Evolutionary conservation across 352 stramenopile species (phyloP), one percentile per base, ranked within the genome.

Genomic region (Phytophthora sansomeana): DNA sequence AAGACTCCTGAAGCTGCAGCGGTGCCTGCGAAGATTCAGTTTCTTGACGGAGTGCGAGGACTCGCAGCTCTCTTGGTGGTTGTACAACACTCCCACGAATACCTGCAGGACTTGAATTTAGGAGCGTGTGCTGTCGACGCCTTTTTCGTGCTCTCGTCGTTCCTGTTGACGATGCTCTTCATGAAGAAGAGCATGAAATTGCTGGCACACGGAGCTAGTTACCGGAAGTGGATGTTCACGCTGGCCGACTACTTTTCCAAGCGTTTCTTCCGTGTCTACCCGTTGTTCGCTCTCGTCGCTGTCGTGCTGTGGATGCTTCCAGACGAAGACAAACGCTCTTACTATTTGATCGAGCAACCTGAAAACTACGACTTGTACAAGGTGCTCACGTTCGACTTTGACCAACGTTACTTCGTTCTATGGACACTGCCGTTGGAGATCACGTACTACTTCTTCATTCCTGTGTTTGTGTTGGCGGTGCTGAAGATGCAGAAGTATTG

Each of bases 211-310:
- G 41, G 57, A 13, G 63, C 72, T 2, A 74, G 39, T 6, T 42
- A 38, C 14, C 36, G 38, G 3, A 55, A 69, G 47, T 76, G 68
- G 63, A 7, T 9, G 3, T 63, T 76, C 46, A 76, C 57, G 10
- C 48, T 79, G 24, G n/a, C 29, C 11, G 75, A 86, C 55, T 70
- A 66, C 16, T 70, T 61, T 33, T 70, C 63, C 38, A 66, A 56
- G 36, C 36, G 55, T 6, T 81, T 88, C 54, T 75, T 85, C 19
- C 74, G 77, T 30, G 77, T 88, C 10, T 88, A 88, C 48, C 79
- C 75, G 56, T 50, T 88, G 4, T 88, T 88, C 38, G 54, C 60
- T 10, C 59, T 74, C 11, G 47, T 76, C 8, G 69, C 63, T 7
- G 49, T 58, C 26, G 51, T 75, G 8, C 35, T 83, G 14, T 74